A percentile compares a stretch with the other conserved stretches of the same genome.
Conservation (phyloP, 495 filamentous ascomycete species). For the Penicillium simplicissimum region DNA sequence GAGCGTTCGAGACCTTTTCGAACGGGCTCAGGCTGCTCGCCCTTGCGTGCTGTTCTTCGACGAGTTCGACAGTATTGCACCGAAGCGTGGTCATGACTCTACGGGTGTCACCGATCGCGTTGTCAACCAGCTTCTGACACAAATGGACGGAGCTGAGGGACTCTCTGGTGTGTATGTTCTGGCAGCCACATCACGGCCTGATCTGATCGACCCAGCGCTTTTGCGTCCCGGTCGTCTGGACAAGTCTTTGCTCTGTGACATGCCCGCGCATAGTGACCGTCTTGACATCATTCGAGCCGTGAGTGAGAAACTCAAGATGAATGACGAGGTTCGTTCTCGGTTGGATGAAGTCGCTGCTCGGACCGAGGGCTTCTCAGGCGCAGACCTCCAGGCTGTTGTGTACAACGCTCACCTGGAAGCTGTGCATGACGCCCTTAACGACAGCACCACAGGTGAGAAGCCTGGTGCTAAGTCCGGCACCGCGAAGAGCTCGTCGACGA, state of each 20-base stretch:
- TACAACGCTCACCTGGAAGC: constrained; percentile 97
- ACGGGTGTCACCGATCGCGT: constrained; percentile 98
- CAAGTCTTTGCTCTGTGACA: constrained; percentile 85
- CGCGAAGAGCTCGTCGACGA: constrained; percentile 27
- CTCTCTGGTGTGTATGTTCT: constrained; percentile 93
- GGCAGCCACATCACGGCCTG: constrained; percentile 86
- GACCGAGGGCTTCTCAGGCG: constrained; percentile 92
- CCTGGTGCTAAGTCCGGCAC: constrained; percentile 35
- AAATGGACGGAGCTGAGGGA: constrained; percentile 98
- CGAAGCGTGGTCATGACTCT: constrained; percentile 93
- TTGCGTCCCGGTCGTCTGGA: constrained; percentile 87
- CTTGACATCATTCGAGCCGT: constrained; percentile 85
- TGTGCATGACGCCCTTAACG: constrained; percentile 86
- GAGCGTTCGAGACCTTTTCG: constrained; percentile 90
- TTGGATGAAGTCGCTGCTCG: constrained; percentile 66
- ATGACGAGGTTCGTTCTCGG: constrained; percentile 52
- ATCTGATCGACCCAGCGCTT: constrained; percentile 91
- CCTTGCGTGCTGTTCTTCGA: constrained; percentile 97
- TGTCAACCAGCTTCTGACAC: constrained; percentile 94
- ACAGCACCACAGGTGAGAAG: constrained; percentile 45
- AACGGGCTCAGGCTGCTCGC: constrained; percentile 82
- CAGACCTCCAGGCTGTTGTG: constrained; percentile 90
- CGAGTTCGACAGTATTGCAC: constrained; percentile 96
- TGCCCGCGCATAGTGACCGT: constrained; percentile 76
- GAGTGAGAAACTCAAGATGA: constrained; percentile 72